Conservation (phyloP, 2,329 filamentous ascomycete species). For the Dryadomyces sulphureus region DNA sequence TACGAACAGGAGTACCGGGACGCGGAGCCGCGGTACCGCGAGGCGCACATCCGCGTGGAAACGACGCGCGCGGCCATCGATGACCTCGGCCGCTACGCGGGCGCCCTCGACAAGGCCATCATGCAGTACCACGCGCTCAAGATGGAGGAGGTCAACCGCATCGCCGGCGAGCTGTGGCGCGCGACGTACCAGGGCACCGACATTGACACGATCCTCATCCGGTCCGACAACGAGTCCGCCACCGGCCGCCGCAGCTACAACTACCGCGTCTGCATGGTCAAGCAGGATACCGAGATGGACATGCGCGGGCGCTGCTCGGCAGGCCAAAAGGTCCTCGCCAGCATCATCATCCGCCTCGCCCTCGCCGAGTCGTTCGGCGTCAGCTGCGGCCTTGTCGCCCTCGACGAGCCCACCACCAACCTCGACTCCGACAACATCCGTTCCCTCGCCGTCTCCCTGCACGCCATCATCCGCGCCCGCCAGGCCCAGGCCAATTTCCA, state of each 20-base stretch:
- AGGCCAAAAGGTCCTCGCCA: conserved; percentile 89
- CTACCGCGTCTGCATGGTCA: conserved; percentile 96
- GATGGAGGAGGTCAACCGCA: conserved; percentile 96
- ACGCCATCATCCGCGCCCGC: conserved; percentile 73
- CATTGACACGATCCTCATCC: conserved; percentile 91
- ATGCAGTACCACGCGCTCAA: conserved; percentile 94
- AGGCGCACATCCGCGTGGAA: conserved; percentile 77
- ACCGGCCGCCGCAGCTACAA: conserved; percentile 58
- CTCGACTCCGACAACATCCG: conserved; percentile 91
- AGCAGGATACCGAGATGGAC: conserved; percentile 95
- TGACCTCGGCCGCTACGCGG: conserved; percentile 68
- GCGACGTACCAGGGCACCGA: conserved; percentile 94
- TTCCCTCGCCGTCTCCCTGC: conserved; percentile 68
- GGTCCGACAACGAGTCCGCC: conserved; percentile 69
- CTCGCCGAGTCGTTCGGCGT: conserved; percentile 92
- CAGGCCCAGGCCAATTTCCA: conserved; percentile 89
- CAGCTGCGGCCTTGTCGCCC: conserved; percentile 88
- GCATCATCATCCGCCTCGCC: conserved; percentile 92
- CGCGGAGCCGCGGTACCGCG: conserved; percentile 65
- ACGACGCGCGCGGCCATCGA: conserved; percentile 89
- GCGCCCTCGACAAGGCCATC: conserved; percentile 85
- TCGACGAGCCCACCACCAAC: conserved; percentile 96
- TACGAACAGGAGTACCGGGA: conserved; percentile 81
- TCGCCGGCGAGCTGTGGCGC: conserved; percentile 93
- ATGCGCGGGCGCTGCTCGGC: conserved; percentile 97